Evolutionary conservation across 306 rosid species (phyloP), one percentile per base, ranked within the genome.

Genomic region (Leucaena leucocephala): DNA sequence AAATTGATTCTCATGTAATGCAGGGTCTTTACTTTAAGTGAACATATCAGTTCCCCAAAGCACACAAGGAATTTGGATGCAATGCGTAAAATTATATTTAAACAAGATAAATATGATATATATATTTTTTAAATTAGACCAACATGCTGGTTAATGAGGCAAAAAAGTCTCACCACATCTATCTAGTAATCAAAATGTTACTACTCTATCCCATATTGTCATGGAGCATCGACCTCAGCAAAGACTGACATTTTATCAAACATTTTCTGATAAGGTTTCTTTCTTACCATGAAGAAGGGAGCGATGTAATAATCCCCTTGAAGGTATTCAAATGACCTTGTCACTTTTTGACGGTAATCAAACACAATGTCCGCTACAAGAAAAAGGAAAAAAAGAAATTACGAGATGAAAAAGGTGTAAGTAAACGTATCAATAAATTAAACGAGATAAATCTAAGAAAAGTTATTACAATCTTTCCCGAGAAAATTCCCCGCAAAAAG

Each of bases 251-350:
- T 43, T 19, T 2, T 4, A 40, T 42, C 73, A 12, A 76, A 63
- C 72, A 75, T 10, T 12, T 43, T 19, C n/a, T n/a, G 8, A 68
- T 15, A 61, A 27, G 42, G 69, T 74, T 3, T 50, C 7, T 16
- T 69, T 66, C 36, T 68, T 82, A 94, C 98, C 98, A 95, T 84
- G 96, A 95, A 95, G 79, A 88, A 74, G 80, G 98, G 98, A 46
- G 98, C 97, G 50, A 95, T 92, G 87, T 91, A 91, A 72, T 92
- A 95, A 85, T 95, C 98, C 22, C 98, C 98, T 81, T 90, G 92
- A 58, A 92, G 91, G 81, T 95, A 82, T 79, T 90, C 71, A 55
- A 95, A 95, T 33, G 98, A 90, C 84, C 94, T 87, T 1, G 98
- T 95, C 21, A 76, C 91, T 87, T 92, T 95, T 71, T 95, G 98